Evolutionary conservation across 2,329 filamentous ascomycete species (phyloP), one percentile per base, ranked within the genome.

Genomic region (Nannizziopsis barbatae): DNA sequence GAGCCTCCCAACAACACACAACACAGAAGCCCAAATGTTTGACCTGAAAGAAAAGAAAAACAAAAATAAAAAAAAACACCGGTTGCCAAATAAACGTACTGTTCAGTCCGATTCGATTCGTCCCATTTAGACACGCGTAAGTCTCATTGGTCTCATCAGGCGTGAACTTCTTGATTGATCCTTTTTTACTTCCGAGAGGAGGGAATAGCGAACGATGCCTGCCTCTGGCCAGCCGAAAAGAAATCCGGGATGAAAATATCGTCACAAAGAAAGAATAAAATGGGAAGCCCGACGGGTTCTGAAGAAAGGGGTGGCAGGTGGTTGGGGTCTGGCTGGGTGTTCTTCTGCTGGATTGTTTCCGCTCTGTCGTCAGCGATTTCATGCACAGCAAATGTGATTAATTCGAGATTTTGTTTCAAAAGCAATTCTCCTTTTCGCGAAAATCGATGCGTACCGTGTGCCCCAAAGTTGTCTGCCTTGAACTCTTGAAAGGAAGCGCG

Each of bases 71-170:
- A n/a, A n/a, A n/a, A n/a, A n/a, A n/a, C n/a, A n/a, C n/a, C n/a
- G n/a, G n/a, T n/a, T n/a, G n/a, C n/a, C n/a, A n/a, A n/a, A n/a
- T n/a, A 11, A 30, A 47, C 45, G 31, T 47, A 47, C 45, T 42
- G 31, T 42, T 47, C 37, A 47, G 31, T 47, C 38, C 8, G 32
- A 35, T 35, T 35, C 30, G 31, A 42, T 47, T 47, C 37, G 37
- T 47, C 37, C 45, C 45, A 47, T 47, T 27, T 47, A 47, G 45
- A 47, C 45, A 47, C 45, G 38, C 45, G 22, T 47, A 42, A 41
- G 27, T 18, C 22, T 47, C 45, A 47, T 47, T 47, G 41, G 45
- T 47, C 37, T 47, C 45, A 47, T 47, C 45, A 47, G 45, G 45
- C 45, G 45, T 47, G 22, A 47, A 41, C 38, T 36, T 40, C 45